These are phyloP conservation scores for Sclerospora graminicola DNA, from an alignment of 352 stramenopile species.

Conservation along the genomic window DNA sequence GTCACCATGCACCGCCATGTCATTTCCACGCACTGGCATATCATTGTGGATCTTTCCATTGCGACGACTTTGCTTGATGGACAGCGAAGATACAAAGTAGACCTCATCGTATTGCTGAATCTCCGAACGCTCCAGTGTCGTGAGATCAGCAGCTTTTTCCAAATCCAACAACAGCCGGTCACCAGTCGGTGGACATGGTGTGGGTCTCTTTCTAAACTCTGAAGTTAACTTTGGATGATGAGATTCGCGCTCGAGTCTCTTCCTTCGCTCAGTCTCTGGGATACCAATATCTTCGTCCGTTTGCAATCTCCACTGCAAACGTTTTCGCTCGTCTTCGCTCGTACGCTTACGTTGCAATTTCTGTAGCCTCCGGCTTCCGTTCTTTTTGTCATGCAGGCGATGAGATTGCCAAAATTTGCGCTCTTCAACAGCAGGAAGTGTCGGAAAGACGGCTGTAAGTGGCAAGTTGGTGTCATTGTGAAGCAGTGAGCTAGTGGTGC, in stretches of 20 bases:
- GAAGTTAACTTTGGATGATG: neutral
- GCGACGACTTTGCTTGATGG: constrained; percentile 23
- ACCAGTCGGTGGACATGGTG: constrained; percentile 9
- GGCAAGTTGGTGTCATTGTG: neutral
- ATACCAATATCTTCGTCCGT: constrained; percentile 1
- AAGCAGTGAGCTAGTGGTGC: constrained; percentile 26
- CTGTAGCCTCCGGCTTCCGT: neutral
- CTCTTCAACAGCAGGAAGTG: constrained; percentile 5
- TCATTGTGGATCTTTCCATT: constrained; percentile 24
- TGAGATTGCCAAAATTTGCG: constrained; percentile 17
- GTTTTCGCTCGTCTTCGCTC: constrained; percentile 5
- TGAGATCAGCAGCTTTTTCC: constrained; percentile 27
- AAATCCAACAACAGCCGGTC: constrained; percentile 22
- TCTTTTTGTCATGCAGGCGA: constrained; percentile 5
- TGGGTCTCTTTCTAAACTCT: constrained; percentile 4
- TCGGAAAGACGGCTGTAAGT: neutral
- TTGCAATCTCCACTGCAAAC: constrained; percentile 3
- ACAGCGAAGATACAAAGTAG: constrained; percentile 32
- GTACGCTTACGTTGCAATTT: constrained; percentile 18
- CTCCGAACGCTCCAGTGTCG: constrained; percentile 34
- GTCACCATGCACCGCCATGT: constrained; percentile 8
- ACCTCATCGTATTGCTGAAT: constrained; percentile 40
- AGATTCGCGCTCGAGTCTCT: constrained; percentile 6
- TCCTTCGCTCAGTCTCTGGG: constrained; percentile 6
- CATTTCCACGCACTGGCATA: constrained; percentile 12